A percentile compares a stretch with the other conserved stretches of the same genome.
Conservation (phyloP, 1,284 basidiomycete genomes). For the Volvariella surrecta region DNA sequence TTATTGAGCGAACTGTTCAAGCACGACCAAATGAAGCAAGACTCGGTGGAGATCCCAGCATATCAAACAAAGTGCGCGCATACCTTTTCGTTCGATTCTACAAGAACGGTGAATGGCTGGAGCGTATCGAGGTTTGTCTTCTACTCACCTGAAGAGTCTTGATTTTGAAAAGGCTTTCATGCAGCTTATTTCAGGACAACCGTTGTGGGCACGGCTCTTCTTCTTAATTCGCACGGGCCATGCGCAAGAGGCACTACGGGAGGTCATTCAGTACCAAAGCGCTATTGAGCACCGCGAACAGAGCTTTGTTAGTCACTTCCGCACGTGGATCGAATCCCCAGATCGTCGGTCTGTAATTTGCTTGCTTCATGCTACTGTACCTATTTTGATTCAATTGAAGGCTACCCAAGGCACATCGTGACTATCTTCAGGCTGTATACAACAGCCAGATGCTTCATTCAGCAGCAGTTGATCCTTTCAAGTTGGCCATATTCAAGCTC, state of each 20-base stretch:
- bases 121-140: constrained; percentile 66
- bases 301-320: constrained; percentile 80
- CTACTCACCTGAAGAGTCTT: neutral
- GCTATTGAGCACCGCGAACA: constrained; percentile 78
- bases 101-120: constrained; percentile 77
- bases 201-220: constrained; percentile 90
- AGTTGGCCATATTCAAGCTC: constrained; percentile 91
- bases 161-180: constrained; percentile 5
- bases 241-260: constrained; percentile 69
- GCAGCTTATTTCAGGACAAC: constrained; percentile 76
- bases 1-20: constrained; percentile 82
- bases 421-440: constrained; percentile 83
- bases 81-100: constrained; percentile 79
- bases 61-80: constrained; percentile 84
- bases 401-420: constrained; percentile 72
- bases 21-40: constrained; percentile 79
- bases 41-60: constrained; percentile 87
- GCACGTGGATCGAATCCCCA: constrained; percentile 78
- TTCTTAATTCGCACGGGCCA: constrained; percentile 88
- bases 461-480: constrained; percentile 86
- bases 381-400: constrained; percentile 24
- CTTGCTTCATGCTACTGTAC: constrained; percentile 5
- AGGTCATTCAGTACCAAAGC: constrained; percentile 66
- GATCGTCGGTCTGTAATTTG: constrained; percentile 54
- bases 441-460: constrained; percentile 91